Percentiles rank a stretch among this genome's conserved stretches.
Conservation (phyloP, 495 filamentous ascomycete species). For the Apiosordaria backusii region DNA sequence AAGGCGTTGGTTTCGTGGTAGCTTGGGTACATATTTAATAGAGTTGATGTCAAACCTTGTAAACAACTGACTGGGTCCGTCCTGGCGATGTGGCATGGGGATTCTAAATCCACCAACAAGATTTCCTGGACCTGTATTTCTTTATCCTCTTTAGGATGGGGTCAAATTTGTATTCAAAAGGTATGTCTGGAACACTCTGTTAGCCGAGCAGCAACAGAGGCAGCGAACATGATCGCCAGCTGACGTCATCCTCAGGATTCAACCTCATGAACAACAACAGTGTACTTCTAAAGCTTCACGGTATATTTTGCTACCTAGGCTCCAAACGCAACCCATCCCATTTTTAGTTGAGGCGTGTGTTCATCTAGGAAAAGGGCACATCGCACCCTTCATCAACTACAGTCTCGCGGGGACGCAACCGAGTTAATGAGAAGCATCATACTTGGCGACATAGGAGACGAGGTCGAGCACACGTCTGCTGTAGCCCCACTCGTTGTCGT, state of each 20-base stretch:
- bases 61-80: too few relatives aligned
- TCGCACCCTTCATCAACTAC: constrained; percentile 15
- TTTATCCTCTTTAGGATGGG: too few relatives aligned
- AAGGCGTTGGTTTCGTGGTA: too few relatives aligned
- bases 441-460: constrained; percentile 86
- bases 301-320: constrained; percentile 9
- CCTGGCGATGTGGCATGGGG: too few relatives aligned
- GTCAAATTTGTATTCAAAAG: too few relatives aligned
- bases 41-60: too few relatives aligned
- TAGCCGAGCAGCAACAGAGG: not conserved
- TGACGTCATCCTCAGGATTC: not conserved
- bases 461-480: constrained; percentile 98
- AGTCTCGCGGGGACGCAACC: constrained; percentile 22
- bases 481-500: constrained; percentile 89
- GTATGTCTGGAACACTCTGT: too few relatives aligned
- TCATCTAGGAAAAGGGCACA: constrained; percentile 8
- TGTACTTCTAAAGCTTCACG: constrained; percentile 1
- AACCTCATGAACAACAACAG: too few relatives aligned
- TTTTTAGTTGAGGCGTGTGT: not conserved
- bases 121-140: too few relatives aligned
- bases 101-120: too few relatives aligned
- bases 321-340: constrained; percentile 8
- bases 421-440: constrained; percentile 54
- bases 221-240: not conserved
- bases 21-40: too few relatives aligned